phyloP scores from a whole-genome alignment of 805 yeast species.

The Yamadazyma sp. region DNA sequence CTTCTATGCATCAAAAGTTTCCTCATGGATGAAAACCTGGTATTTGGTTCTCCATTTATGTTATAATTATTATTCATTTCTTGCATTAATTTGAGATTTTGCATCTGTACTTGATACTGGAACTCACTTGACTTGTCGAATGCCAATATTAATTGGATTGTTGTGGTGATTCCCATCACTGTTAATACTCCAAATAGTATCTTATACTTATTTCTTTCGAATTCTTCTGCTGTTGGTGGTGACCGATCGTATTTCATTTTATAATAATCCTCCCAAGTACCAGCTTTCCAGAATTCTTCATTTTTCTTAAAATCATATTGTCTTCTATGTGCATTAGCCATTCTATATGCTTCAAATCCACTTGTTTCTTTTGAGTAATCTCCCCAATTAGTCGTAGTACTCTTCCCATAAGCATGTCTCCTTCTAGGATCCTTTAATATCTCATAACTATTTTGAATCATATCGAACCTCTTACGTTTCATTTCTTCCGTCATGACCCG shows the following conservation, averaged over 20 bases:
- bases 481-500: constrained; percentile 24
- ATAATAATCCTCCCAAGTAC: constrained; percentile 64
- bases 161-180: constrained; percentile 28
- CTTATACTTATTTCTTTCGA: constrained; percentile 42
- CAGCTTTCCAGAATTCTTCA: constrained; percentile 57
- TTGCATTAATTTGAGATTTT: constrained; percentile 27
- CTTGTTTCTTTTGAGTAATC: constrained; percentile 11
- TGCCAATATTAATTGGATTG: constrained; percentile 36
- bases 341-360: constrained; percentile 31
- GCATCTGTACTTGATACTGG: constrained; percentile 20
- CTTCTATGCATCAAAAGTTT: constrained; percentile 33
- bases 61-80: constrained; percentile 25
- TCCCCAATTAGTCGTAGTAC: constrained; percentile 26
- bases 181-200: constrained; percentile 34
- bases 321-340: constrained; percentile 37
- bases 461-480: constrained; percentile 31
- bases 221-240: constrained; percentile 40
- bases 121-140: constrained; percentile 31
- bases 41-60: constrained; percentile 25
- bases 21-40: constrained; percentile 30
- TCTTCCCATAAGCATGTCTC: constrained; percentile 26
- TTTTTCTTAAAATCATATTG: constrained; percentile 28
- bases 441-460: constrained; percentile 37
- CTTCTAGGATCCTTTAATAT: constrained; percentile 50
- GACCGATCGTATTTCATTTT: constrained; percentile 33